Base-by-base conservation (phyloP, 768 basidiomycete species). In the Phlegmacium glaucopus region DNA sequence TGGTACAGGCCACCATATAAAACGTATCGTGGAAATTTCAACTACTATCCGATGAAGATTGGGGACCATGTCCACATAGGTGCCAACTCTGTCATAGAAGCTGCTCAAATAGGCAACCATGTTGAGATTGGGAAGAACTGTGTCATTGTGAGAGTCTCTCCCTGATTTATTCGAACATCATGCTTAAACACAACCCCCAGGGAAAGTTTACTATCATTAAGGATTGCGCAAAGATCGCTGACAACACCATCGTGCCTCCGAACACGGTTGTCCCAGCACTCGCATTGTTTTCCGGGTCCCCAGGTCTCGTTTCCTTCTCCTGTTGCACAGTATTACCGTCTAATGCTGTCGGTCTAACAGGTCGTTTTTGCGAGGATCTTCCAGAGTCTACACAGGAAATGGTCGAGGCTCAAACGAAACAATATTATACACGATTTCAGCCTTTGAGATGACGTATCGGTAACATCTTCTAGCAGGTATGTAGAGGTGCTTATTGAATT, bases 11-110 rank as follows among this genome's bases (percentile, higher is more conserved):
- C 89, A 9, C 91, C 89, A 3, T 90, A 91, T 65, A 91, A 92
- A 67, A 92, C 90, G 0, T 93, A 92, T 63, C 82, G 90, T 43
- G 89, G 88, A 51, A 85, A 87, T 52, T 91, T 92, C 75, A 96
- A 97, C 61, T 97, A 94, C 68, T 97, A 98, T 60, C 95, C 95
- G 5, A 92, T 97, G 85, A 93, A 94, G 63, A 84, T 99, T 9
- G 91, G 92, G 3, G 94, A 98, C 67, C 84, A 91, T 61, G 96
- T 98, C 17, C 87, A 95, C 52, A 90, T 99, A 38, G 95, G 94
- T 12, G 81, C 87, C n/a, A 80, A 81, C 54, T 81, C 79, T 36
- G 82, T 98, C 44, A 79, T 99, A 16, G 96, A 99, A 69, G 96
- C 96, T 1, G 94, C 94, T 0, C 87, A 85, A 2, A 94, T 98